Conservation (phyloP, 2,329 filamentous ascomycete species). For the Aspergillus terreus region DNA sequence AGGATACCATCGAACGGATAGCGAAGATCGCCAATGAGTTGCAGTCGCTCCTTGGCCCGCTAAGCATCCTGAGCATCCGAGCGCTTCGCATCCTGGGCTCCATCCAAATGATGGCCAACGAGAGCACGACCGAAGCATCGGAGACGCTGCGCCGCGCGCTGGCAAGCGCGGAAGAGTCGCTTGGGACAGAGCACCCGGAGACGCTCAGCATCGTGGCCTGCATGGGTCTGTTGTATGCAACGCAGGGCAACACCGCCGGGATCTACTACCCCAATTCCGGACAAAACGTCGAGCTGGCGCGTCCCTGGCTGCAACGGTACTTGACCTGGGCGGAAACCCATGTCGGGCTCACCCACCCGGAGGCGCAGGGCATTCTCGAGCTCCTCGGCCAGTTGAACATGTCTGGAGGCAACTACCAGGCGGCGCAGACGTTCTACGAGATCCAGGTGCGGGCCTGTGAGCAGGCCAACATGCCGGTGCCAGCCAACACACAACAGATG, state of each 20-base stretch:
- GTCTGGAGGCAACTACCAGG: conserved; percentile 17
- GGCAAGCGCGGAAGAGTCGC: conserved; percentile 22
- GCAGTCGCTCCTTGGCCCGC: conserved; percentile 15
- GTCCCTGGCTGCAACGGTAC: conserved; percentile 28
- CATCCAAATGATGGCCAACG: conserved; percentile 14
- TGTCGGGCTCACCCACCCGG: conserved; percentile 18
- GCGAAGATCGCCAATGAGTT: conserved; percentile 19
- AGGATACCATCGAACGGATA: conserved; percentile 16
- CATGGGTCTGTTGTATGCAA: conserved; percentile 27
- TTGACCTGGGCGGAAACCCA: conserved; percentile 23
- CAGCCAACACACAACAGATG: conserved; percentile 14
- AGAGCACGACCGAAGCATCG: conserved; percentile 19
- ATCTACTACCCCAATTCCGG: neutral
- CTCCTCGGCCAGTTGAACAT: conserved; percentile 24
- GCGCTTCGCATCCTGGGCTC: conserved; percentile 21
- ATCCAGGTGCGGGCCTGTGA: conserved; percentile 16
- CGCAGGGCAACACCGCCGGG: conserved; percentile 10
- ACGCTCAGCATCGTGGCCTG: conserved; percentile 25
- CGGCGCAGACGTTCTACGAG: conserved; percentile 25
- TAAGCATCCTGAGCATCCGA: conserved; percentile 23
- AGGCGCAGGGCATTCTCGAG: conserved; percentile 19
- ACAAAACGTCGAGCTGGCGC: conserved; percentile 14
- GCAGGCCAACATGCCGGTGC: conserved; percentile 4
- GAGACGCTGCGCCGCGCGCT: conserved; percentile 29
- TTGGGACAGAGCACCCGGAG: conserved; percentile 23